These are phyloP conservation scores for Halophytophthora polymorphica DNA, from an alignment of 352 stramenopile species.

Conservation along the genomic window DNA sequence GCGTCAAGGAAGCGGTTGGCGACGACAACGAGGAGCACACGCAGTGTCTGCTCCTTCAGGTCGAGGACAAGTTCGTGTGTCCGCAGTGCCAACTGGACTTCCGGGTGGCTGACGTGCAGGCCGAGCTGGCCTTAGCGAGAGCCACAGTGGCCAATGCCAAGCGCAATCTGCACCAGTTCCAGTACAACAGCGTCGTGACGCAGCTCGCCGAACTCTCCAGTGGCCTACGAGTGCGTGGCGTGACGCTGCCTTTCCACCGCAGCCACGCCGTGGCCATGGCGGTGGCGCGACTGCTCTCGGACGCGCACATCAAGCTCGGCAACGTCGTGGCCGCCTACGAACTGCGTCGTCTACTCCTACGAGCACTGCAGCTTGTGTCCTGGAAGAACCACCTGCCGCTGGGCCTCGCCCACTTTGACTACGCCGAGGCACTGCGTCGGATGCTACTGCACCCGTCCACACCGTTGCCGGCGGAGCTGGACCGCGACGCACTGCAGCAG, in stretches of 20 bases:
- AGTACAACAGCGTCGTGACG: slow-evolving; percentile 26
- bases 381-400: slow-evolving; percentile 30
- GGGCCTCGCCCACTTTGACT: slow-evolving; percentile 39
- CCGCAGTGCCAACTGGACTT: slow-evolving; percentile 21
- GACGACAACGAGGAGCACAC: slow-evolving; percentile 3
- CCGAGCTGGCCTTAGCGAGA: slow-evolving; percentile 9
- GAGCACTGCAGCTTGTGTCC: slow-evolving; percentile 24
- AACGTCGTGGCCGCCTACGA: slow-evolving; percentile 28
- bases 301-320: slow-evolving; percentile 42
- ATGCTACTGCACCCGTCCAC: slow-evolving; percentile 20
- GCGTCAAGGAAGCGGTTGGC: slow-evolving; percentile 11
- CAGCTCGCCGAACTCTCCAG: slow-evolving; percentile 16
- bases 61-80: slow-evolving; percentile 26
- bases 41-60: slow-evolving; percentile 18
- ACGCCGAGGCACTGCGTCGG: slow-evolving; percentile 27
- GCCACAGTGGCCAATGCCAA: slow-evolving; percentile 26
- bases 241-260: slow-evolving; percentile 25
- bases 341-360: slow-evolving; percentile 24
- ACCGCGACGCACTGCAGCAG: slow-evolving; percentile 22
- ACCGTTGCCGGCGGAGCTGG: slow-evolving; percentile 13
- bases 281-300: slow-evolving; percentile 23
- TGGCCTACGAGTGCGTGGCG: slow-evolving; percentile 21
- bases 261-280: slow-evolving; percentile 33
- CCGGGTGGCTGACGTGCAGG: slow-evolving; percentile 7
- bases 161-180: slow-evolving; percentile 20